These are phyloP conservation scores for Rhodamnia argentea DNA, from an alignment of 345 rosid genomes.

Conservation along the genomic window DNA sequence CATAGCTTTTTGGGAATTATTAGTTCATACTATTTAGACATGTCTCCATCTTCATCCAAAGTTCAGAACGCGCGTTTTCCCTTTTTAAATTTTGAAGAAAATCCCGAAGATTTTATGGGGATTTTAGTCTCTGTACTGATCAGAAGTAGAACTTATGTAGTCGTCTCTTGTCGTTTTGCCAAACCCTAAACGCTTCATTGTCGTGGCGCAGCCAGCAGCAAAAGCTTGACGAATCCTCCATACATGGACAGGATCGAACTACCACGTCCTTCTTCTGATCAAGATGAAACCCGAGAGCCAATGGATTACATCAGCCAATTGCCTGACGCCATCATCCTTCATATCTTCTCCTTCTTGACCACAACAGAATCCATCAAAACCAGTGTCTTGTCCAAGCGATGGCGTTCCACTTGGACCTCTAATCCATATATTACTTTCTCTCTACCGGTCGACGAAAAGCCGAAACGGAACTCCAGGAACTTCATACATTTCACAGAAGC, in stretches of 20 bases:
- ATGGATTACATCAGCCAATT: neutral
- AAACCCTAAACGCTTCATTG: neutral
- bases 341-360: too few relatives aligned
- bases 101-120: neutral
- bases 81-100: neutral
- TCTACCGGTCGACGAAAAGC: too few relatives aligned
- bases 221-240: neutral
- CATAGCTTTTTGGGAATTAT: neutral
- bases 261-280: neutral
- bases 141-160: neutral
- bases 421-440: too few relatives aligned
- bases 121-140: neutral
- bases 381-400: too few relatives aligned
- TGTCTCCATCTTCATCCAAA: neutral
- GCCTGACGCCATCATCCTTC: neutral
- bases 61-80: neutral
- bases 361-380: too few relatives aligned
- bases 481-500: too few relatives aligned
- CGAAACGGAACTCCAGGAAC: too few relatives aligned
- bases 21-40: neutral
- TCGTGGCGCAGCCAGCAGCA: neutral
- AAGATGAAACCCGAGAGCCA: neutral
- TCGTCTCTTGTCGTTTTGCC: neutral
- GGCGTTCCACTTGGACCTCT: too few relatives aligned
- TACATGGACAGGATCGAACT: neutral